Evolutionary conservation across 2,329 filamentous ascomycete genomes (phyloP).

Genomic region (Chaetomium sp.): DNA sequence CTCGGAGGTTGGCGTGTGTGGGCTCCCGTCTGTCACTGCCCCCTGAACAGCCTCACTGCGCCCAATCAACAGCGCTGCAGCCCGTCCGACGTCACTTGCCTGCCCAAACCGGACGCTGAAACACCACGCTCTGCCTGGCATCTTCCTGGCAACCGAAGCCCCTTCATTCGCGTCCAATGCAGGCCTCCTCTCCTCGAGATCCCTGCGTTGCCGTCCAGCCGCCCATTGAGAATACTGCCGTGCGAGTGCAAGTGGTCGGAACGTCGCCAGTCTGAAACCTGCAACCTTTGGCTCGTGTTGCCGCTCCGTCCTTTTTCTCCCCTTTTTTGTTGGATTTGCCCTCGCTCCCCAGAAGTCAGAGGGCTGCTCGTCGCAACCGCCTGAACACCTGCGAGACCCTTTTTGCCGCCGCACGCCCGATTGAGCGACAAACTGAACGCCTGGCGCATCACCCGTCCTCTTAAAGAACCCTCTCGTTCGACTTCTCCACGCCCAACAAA

Average conservation of each 20-base stretch:
- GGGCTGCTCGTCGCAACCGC: background rate
- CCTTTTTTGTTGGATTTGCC: background rate
- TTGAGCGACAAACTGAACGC: no score
- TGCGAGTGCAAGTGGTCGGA: conserved; percentile 15
- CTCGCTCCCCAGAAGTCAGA: no score
- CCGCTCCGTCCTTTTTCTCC: conserved; percentile 15
- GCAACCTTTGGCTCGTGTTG: conserved; percentile 11
- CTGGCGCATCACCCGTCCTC: conserved; percentile 2
- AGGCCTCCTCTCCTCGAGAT: conserved; percentile 12
- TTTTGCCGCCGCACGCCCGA: no score
- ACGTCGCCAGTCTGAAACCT: conserved; percentile 23
- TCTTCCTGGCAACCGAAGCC: conserved; percentile 19
- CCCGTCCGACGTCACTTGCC: conserved; percentile 15
- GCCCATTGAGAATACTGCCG: conserved; percentile 16
- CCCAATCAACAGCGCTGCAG: conserved; percentile 18
- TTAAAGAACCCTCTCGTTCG: no score
- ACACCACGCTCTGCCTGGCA: conserved; percentile 20
- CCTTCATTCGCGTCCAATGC: conserved; percentile 21
- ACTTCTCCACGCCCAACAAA: background rate
- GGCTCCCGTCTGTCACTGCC: conserved; percentile 1
- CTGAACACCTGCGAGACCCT: background rate
- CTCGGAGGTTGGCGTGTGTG: background rate
- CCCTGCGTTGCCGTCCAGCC: conserved; percentile 17
- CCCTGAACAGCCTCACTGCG: conserved; percentile 8
- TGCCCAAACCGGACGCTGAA: conserved; percentile 19